A percentile compares a stretch with the other conserved stretches of the same genome.
These are phyloP conservation scores for Entonaema liquescens DNA, from an alignment of 495 filamentous ascomycete genomes.

Conservation along the genomic window DNA sequence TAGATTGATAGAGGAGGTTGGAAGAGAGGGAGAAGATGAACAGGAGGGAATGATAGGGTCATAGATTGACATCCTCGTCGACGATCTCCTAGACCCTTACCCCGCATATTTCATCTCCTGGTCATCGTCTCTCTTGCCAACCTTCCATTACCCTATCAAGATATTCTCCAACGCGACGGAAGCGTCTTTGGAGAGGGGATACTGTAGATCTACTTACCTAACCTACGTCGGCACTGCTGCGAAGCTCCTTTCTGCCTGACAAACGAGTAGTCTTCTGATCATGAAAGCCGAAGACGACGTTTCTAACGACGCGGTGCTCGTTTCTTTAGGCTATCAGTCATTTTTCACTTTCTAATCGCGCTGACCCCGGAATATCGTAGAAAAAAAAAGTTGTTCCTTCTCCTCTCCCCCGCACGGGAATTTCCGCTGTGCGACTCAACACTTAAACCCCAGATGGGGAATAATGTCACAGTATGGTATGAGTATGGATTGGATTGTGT, in stretches of 20 bases:
- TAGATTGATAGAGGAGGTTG: slow-evolving; percentile 13
- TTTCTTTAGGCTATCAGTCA: slow-evolving; percentile 9
- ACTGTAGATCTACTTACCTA: slow-evolving; percentile 31
- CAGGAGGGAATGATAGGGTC: slow-evolving; percentile 24
- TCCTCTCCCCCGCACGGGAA: slow-evolving; percentile 32
- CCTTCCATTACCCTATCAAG: slow-evolving; percentile 21
- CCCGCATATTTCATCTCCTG: slow-evolving; percentile 38
- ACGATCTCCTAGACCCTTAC: slow-evolving; percentile 36
- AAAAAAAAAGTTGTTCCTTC: slow-evolving; percentile 5
- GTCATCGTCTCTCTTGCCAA: slow-evolving; percentile 15
- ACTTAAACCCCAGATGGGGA: slow-evolving; percentile 19
- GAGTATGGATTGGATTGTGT: no score
- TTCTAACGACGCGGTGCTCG: slow-evolving; percentile 17
- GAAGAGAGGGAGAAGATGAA: slow-evolving; percentile 13
- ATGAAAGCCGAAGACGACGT: slow-evolving; percentile 2
- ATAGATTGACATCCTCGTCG: slow-evolving; percentile 27
- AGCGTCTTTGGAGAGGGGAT: slow-evolving; percentile 5
- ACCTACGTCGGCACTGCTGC: slow-evolving; percentile 22
- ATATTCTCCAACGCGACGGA: slow-evolving; percentile 36
- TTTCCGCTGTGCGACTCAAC: slow-evolving; percentile 19
- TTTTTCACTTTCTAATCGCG: slow-evolving; percentile 20
- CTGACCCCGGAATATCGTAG: slow-evolving; percentile 5
- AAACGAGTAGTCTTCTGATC: slow-evolving; percentile 30
- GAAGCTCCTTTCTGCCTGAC: slow-evolving; percentile 7
- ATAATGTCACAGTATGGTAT: no score